Evolutionary conservation across 495 filamentous ascomycete genomes (phyloP).

Genomic region (Podospora bellae-mahoneyi): DNA sequence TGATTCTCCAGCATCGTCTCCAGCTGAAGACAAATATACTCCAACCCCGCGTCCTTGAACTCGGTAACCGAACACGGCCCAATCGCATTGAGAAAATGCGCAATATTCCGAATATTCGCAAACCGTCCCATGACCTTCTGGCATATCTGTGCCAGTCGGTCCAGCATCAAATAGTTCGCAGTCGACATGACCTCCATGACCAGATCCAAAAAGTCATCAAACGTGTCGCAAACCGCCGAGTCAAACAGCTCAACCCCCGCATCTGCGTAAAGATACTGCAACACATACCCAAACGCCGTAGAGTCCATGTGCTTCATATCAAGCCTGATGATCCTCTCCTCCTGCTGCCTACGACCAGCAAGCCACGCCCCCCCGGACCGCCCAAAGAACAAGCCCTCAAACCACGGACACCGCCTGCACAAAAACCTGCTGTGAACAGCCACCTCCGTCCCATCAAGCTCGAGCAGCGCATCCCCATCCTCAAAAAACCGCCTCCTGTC

Average conservation of each 20-base stretch:
- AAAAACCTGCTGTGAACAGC: constrained; percentile 72
- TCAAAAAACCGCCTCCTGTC: constrained; percentile 65
- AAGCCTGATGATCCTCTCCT: constrained; percentile 61
- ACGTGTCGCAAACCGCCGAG: constrained; percentile 60
- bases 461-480: constrained; percentile 69
- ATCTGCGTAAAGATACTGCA: constrained; percentile 82
- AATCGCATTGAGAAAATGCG: constrained; percentile 76
- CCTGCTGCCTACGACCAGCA: constrained; percentile 54
- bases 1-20: constrained; percentile 88
- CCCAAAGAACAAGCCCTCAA: constrained; percentile 82
- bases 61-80: constrained; percentile 74
- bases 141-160: constrained; percentile 82
- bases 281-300: constrained; percentile 69
- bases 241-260: constrained; percentile 78
- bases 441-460: constrained; percentile 65
- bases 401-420: constrained; percentile 87
- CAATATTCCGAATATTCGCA: constrained; percentile 83
- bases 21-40: constrained; percentile 88
- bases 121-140: constrained; percentile 84
- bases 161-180: constrained; percentile 92
- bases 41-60: constrained; percentile 83
- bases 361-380: constrained; percentile 83
- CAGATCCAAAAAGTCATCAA: constrained; percentile 82
- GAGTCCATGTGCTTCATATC: constrained; percentile 78
- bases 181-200: constrained; percentile 89